Conservation (phyloP, 495 filamentous ascomycete genomes). For the Aspergillus mulundensis region DNA sequence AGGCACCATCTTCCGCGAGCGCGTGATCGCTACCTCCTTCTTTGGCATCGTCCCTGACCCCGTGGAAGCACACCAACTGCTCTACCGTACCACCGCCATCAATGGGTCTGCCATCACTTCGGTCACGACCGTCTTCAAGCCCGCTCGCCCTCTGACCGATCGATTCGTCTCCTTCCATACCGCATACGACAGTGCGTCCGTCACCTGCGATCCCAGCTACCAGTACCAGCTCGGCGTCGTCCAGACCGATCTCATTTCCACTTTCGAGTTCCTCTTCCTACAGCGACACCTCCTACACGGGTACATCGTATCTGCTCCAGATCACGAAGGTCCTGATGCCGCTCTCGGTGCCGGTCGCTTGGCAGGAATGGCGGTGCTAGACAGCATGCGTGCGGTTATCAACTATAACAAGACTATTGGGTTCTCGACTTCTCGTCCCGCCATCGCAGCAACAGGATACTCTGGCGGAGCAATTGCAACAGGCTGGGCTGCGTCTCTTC, state of each 20-base stretch:
- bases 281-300: constrained; percentile 27
- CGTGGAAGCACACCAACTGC: constrained; percentile 39
- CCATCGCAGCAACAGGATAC: constrained; percentile 43
- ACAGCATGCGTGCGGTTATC: constrained; percentile 32
- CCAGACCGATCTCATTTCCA: constrained; percentile 27
- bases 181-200: constrained; percentile 30
- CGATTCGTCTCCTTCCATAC: constrained; percentile 34
- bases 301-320: constrained; percentile 30
- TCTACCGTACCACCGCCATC: constrained; percentile 45
- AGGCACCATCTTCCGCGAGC: constrained; percentile 28
- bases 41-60: constrained; percentile 30
- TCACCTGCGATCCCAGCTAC: constrained; percentile 32
- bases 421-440: constrained; percentile 18
- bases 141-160: constrained; percentile 21
- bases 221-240: constrained; percentile 24
- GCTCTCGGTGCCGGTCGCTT: constrained; percentile 29
- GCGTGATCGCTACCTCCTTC: constrained; percentile 23
- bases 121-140: constrained; percentile 36
- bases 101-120: constrained; percentile 33
- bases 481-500: constrained; percentile 51
- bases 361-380: constrained; percentile 32
- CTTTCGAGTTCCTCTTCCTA: constrained; percentile 27
- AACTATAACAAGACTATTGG: constrained; percentile 22
- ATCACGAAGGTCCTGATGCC: constrained; percentile 34
- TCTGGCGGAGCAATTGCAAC: constrained; percentile 54